phyloP scores from a whole-genome alignment of 768 basidiomycete genomes.

The Piloderma croceum region DNA sequence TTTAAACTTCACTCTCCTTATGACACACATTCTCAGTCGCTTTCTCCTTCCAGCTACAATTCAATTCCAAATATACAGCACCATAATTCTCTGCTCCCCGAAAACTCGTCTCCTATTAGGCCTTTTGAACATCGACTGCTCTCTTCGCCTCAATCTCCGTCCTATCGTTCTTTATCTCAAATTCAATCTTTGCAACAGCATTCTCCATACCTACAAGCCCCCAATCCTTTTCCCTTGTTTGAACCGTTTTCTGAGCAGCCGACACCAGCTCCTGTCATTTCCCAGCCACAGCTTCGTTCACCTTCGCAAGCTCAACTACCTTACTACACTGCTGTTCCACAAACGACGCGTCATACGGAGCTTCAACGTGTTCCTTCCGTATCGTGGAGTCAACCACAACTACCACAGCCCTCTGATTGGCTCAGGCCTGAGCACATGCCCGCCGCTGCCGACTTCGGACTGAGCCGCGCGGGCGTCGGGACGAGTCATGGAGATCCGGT shows the following conservation, averaged over 20 bases:
- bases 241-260: background rate
- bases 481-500: too few species aligned
- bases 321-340: background rate
- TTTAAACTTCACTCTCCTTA: slow-evolving; percentile 48
- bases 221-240: background rate
- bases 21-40: slow-evolving; percentile 38
- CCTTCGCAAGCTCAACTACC: too few species aligned
- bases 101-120: background rate
- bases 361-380: background rate
- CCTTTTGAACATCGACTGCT: background rate
- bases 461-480: background rate
- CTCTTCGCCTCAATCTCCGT: too few species aligned
- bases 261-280: background rate
- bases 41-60: slow-evolving; percentile 43
- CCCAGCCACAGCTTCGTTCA: background rate
- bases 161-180: too few species aligned
- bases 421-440: background rate
- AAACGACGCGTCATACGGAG: background rate
- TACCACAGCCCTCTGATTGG: background rate
- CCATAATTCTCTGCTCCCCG: slow-evolving; percentile 7
- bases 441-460: background rate
- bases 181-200: background rate
- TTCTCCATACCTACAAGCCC: background rate
- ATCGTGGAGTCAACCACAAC: background rate
- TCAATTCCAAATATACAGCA: slow-evolving; percentile 29